Evolutionary conservation across 1,139 yeast species (phyloP), one percentile per base, ranked within the genome.

Genomic region (Saccharomyces hybrid): DNA sequence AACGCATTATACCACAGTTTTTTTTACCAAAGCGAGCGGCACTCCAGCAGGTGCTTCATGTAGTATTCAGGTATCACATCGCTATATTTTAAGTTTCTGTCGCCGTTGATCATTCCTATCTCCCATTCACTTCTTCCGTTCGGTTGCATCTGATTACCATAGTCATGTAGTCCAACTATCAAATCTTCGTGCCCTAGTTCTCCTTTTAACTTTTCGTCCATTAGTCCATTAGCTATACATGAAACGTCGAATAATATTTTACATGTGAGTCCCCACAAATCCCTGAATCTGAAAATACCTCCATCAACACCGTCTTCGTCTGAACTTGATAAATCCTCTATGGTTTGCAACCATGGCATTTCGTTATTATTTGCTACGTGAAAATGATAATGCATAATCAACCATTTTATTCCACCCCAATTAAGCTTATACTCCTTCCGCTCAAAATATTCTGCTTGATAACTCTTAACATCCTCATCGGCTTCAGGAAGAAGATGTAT

Each of bases 191-290:
- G 86, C 1, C 89, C 90, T 58, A 79, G 67, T 50, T 58, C 54
- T 47, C 57, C 53, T 19, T 46, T 54, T 31, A 34, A 48, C 6
- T 50, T 52, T 5, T 58, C 53, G 13, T 49, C 46, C 7, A 54
- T 50, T 19, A 52, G 13, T 14, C 65, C 73, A 59, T 78, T 80
- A 1, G 81, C 78, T 4, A 88, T 74, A 54, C 80, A 77, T 4
- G 96, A 90, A 38, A 87, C 70, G 66, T 90, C 97, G 60, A 84
- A 86, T 13, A 90, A 70, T 7, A 90, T 88, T 63, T 88, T 86
- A 3, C 97, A 96, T 0, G 97, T 90, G 49, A 90, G 72, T 0
- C 97, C 97, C 97, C 97, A 90, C 3, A 90, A 88, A 62, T 86
- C 88, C 65, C 86, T 80, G 47, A 78, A 71, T 27, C 70, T 55